Evolutionary conservation across 768 basidiomycete genomes (phyloP).

Genomic region (Naematelia encephala): DNA sequence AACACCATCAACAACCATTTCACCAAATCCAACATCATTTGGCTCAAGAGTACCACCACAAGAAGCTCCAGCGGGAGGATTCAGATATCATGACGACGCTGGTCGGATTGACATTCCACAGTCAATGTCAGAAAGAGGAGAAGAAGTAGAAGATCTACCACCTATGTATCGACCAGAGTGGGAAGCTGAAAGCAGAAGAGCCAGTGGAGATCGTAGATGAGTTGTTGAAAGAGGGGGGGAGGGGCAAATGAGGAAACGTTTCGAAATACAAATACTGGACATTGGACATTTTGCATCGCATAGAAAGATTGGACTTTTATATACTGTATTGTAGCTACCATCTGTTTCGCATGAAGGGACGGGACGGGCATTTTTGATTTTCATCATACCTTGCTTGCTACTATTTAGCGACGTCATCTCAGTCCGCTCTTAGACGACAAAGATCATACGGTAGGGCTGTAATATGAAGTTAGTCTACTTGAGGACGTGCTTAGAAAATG

Average conservation of each 20-base stretch:
- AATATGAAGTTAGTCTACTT: no score
- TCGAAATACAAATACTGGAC: not conserved
- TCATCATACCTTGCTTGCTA: no score
- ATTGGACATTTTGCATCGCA: not conserved
- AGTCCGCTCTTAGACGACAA: no score
- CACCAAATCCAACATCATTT: no score
- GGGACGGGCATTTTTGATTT: no score
- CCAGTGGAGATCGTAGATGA: no score
- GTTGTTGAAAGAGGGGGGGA: not conserved
- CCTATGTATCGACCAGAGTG: conserved; percentile 39
- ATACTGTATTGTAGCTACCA: not conserved
- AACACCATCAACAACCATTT: no score
- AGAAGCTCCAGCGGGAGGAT: conserved; percentile 31
- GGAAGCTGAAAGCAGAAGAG: no score
- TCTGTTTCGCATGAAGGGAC: no score
- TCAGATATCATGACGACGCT: conserved; percentile 39
- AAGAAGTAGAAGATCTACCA: conserved; percentile 36
- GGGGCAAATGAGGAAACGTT: not conserved
- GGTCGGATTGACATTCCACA: conserved; percentile 13
- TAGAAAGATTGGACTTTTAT: not conserved
- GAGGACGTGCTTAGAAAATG: no score
- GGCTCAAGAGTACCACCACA: conserved; percentile 18
- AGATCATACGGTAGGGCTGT: no score
- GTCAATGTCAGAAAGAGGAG: not conserved
- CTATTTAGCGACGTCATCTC: no score